Conservation (phyloP, 768 basidiomycete genomes). For the Chalciporus sphaerocephalus region DNA sequence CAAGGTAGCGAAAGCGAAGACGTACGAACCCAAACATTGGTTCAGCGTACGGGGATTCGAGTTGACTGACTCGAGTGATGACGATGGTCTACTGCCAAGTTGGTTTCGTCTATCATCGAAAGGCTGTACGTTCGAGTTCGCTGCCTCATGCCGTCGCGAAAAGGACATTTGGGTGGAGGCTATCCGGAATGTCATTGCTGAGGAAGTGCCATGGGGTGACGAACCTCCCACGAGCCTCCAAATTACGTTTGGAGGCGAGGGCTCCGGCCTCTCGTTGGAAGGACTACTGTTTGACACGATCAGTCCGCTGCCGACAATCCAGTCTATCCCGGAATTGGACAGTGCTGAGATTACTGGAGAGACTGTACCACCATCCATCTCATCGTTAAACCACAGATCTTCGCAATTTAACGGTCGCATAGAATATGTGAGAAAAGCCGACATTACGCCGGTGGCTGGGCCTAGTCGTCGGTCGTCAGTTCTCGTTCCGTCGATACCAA, state of each 20-base stretch:
- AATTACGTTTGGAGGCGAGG: constrained; percentile 40
- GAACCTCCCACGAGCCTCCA: constrained; percentile 65
- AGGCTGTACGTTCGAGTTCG: constrained; percentile 79
- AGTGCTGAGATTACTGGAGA: constrained; percentile 13
- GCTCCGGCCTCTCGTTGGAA: constrained; percentile 31
- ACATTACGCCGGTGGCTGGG: constrained; percentile 11
- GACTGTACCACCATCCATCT: background rate
- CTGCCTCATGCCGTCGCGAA: constrained; percentile 78
- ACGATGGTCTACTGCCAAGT: constrained; percentile 75
- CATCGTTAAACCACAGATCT: background rate
- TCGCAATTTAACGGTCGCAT: constrained; percentile 19
- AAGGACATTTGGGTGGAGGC: constrained; percentile 82
- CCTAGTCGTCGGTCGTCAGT: constrained; percentile 59
- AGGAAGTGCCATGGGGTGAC: constrained; percentile 45
- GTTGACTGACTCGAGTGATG: constrained; percentile 60
- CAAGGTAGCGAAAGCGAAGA: constrained; percentile 76
- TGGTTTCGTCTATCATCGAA: constrained; percentile 70
- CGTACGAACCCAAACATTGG: constrained; percentile 88
- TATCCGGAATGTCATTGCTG: constrained; percentile 50
- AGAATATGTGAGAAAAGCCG: constrained; percentile 19
- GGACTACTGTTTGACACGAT: constrained; percentile 40
- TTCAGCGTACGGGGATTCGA: constrained; percentile 74
- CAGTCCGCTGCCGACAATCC: constrained; percentile 48
- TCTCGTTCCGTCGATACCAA: constrained; percentile 51
- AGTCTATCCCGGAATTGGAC: constrained; percentile 51